These are phyloP conservation scores for Cyamopsis tetragonoloba DNA, from an alignment of 306 rosid genomes.

Conservation along the genomic window DNA sequence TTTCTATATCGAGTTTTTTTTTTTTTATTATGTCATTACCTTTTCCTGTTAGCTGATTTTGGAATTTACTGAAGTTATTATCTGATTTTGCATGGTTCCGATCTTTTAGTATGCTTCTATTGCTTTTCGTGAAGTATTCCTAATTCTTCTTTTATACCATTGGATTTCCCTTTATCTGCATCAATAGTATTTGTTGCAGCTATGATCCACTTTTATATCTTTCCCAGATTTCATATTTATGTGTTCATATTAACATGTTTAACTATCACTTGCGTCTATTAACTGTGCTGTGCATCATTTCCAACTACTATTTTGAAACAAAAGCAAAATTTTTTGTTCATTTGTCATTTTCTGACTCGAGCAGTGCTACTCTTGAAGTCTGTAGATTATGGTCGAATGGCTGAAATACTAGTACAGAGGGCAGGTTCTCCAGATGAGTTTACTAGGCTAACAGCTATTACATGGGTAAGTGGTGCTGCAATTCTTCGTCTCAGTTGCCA, in stretches of 20 bases:
- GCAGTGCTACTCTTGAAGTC: conserved; percentile 99
- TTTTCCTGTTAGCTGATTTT: not conserved
- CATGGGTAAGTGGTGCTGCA: conserved; percentile 67
- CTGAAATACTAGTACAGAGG: conserved; percentile 93
- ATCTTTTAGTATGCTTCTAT: too few species aligned
- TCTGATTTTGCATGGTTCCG: not conserved
- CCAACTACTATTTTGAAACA: conserved; percentile 26
- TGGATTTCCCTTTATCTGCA: not conserved
- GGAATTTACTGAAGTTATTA: conserved; percentile 1
- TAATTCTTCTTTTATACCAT: not conserved
- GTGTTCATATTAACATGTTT: not conserved
- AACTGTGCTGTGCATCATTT: not conserved
- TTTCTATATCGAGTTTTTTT: conserved; percentile 1
- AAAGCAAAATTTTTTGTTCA: conserved; percentile 54
- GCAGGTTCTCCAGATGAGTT: conserved; percentile 87
- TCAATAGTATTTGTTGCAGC: not conserved
- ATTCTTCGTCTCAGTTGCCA: conserved; percentile 5
- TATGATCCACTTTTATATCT: not conserved
- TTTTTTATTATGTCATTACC: conserved; percentile 11
- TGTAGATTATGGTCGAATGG: conserved; percentile 99
- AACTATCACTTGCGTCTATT: conserved; percentile 2
- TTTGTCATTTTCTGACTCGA: conserved; percentile 91
- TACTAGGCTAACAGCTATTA: conserved; percentile 92
- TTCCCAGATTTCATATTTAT: not conserved
- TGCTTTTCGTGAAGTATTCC: too few species aligned